These are phyloP conservation scores for Endocarpon pusillum DNA, from an alignment of 495 filamentous ascomycete species.

Conservation along the genomic window DNA sequence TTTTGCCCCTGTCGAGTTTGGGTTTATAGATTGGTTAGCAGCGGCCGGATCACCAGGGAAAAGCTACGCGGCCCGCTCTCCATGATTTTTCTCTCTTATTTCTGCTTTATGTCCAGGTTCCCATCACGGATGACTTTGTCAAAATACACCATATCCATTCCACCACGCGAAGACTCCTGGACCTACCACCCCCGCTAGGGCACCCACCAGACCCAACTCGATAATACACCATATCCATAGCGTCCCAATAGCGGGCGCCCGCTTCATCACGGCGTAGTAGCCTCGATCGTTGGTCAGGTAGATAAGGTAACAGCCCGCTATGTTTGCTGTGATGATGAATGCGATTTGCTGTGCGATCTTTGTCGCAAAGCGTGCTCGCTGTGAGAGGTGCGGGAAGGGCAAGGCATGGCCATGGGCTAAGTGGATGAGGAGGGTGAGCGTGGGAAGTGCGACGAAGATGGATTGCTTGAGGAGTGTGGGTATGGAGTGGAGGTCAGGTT, in stretches of 20 bases:
- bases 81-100: too few relatives aligned
- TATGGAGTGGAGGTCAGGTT: too few relatives aligned
- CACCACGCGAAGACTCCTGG: constrained; percentile 47
- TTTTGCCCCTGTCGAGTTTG: too few relatives aligned
- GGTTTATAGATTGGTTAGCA: too few relatives aligned
- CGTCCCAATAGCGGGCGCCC: constrained; percentile 71
- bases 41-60: too few relatives aligned
- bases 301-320: constrained; percentile 62
- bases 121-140: neutral
- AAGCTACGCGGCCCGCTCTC: too few relatives aligned
- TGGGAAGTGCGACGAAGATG: constrained; percentile 19
- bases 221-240: constrained; percentile 89
- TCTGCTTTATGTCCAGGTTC: too few relatives aligned
- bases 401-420: constrained; percentile 30
- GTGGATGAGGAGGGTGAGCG: constrained; percentile 26
- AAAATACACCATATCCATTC: constrained; percentile 42
- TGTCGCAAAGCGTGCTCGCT: neutral
- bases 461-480: constrained; percentile 32
- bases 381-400: constrained; percentile 9
- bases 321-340: constrained; percentile 35
- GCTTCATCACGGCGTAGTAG: constrained; percentile 85
- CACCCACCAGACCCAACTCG: constrained; percentile 60
- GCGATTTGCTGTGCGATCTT: constrained; percentile 18
- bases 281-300: constrained; percentile 58
- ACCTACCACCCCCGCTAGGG: constrained; percentile 36